These are phyloP conservation scores for Leccinum aurantiacum DNA, from an alignment of 768 basidiomycete genomes.

Conservation along the genomic window DNA sequence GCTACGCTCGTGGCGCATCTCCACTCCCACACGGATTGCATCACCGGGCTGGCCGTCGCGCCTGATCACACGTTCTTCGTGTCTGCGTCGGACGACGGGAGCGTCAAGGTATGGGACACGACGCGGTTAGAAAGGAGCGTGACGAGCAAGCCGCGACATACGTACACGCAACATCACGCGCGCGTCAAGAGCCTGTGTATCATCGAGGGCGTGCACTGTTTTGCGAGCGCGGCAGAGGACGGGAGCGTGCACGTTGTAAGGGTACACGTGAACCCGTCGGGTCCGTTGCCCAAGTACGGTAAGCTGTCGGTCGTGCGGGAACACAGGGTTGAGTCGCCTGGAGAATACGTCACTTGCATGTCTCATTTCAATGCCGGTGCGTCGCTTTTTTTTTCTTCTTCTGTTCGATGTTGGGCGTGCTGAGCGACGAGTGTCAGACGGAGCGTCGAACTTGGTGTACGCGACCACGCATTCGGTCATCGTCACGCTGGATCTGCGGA, in stretches of 20 bases:
- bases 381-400: slow-evolving; percentile 10
- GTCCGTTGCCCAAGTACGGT: slow-evolving; percentile 77
- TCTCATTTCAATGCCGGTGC: slow-evolving; percentile 75
- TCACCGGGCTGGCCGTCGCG: slow-evolving; percentile 81
- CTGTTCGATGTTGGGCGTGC: not conserved
- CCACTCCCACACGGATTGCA: slow-evolving; percentile 73
- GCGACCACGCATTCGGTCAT: slow-evolving; percentile 82
- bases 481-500: slow-evolving; percentile 76
- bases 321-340: slow-evolving; percentile 66
- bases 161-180: slow-evolving; percentile 71
- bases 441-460: slow-evolving; percentile 79
- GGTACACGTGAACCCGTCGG: slow-evolving; percentile 68
- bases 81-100: slow-evolving; percentile 91
- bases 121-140: slow-evolving; percentile 93
- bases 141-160: slow-evolving; percentile 77
- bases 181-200: slow-evolving; percentile 70
- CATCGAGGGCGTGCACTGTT: slow-evolving; percentile 85
- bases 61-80: slow-evolving; percentile 96
- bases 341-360: slow-evolving; percentile 85
- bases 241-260: slow-evolving; percentile 83
- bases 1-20: slow-evolving; percentile 84
- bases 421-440: slow-evolving; percentile 43
- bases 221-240: slow-evolving; percentile 83
- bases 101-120: slow-evolving; percentile 90
- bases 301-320: slow-evolving; percentile 82